Evolutionary conservation across 2,329 filamentous ascomycete species (phyloP).

Genomic region (Aureobasidium sp.): DNA sequence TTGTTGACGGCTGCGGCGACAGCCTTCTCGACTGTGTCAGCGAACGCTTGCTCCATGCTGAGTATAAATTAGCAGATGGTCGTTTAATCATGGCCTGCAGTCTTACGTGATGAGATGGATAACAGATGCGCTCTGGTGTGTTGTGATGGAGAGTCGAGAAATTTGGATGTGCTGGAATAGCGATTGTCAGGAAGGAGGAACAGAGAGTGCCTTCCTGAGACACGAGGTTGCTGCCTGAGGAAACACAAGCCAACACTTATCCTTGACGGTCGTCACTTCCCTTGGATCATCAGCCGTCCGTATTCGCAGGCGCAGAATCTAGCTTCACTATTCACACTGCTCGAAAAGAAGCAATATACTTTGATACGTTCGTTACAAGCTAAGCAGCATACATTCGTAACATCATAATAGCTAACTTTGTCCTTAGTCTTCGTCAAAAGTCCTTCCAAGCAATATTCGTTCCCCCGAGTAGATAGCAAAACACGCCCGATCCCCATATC

Average conservation of each 20-base stretch:
- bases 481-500: neutral
- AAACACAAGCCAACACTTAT: neutral
- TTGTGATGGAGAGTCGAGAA: neutral
- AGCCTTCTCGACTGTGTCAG: neutral
- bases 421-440: neutral
- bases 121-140: too few species aligned
- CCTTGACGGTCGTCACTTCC: neutral
- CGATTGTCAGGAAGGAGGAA: neutral
- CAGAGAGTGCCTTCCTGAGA: neutral
- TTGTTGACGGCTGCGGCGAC: neutral
- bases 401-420: neutral
- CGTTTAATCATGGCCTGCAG: neutral
- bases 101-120: neutral
- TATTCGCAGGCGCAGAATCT: neutral
- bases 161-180: neutral
- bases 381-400: neutral
- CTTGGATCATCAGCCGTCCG: neutral
- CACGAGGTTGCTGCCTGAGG: neutral
- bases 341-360: neutral
- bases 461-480: neutral
- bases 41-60: neutral
- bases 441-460: neutral
- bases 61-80: neutral
- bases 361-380: neutral
- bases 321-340: neutral